phyloP scores from a whole-genome alignment of 257 asterid species.

The Vinca minor region DNA sequence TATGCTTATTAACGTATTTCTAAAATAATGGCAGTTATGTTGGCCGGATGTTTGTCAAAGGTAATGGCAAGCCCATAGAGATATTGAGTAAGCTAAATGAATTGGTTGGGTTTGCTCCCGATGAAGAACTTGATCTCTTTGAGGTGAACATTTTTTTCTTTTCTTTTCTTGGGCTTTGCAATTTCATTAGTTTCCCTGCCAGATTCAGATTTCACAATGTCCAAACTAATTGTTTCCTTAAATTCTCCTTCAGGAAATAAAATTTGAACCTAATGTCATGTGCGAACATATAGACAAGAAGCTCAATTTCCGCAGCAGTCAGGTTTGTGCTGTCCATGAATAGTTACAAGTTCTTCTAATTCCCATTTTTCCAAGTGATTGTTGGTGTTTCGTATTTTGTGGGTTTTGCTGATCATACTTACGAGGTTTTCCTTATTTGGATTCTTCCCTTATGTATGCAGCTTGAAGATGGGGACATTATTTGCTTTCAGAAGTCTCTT shows the following conservation, averaged over 20 bases:
- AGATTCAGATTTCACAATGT: neutral
- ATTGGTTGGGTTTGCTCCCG: conserved; percentile 63
- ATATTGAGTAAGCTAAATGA: conserved; percentile 51
- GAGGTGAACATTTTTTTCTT: conserved; percentile 39
- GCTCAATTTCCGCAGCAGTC: conserved; percentile 43
- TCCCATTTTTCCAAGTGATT: neutral
- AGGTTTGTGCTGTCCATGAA: conserved; percentile 31
- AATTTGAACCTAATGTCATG: conserved; percentile 72
- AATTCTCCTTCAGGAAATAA: conserved; percentile 48
- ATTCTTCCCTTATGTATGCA: conserved; percentile 23
- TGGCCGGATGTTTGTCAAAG: conserved; percentile 67
- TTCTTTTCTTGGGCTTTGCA: neutral
- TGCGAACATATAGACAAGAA: conserved; percentile 63
- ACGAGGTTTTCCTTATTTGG: conserved; percentile 6
- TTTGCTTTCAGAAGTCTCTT: conserved; percentile 60
- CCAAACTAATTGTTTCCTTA: conserved; percentile 8
- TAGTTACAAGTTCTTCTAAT: conserved; percentile 2
- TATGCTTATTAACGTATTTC: neutral
- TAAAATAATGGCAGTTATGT: conserved; percentile 35
- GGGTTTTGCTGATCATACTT: neutral
- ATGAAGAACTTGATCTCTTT: conserved; percentile 67
- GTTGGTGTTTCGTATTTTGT: neutral
- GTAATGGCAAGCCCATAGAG: conserved; percentile 52
- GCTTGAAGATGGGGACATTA: conserved; percentile 82
- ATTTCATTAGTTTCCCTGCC: neutral